Conservation (phyloP, 2,329 filamentous ascomycete genomes). For the Onygenales sp. region DNA sequence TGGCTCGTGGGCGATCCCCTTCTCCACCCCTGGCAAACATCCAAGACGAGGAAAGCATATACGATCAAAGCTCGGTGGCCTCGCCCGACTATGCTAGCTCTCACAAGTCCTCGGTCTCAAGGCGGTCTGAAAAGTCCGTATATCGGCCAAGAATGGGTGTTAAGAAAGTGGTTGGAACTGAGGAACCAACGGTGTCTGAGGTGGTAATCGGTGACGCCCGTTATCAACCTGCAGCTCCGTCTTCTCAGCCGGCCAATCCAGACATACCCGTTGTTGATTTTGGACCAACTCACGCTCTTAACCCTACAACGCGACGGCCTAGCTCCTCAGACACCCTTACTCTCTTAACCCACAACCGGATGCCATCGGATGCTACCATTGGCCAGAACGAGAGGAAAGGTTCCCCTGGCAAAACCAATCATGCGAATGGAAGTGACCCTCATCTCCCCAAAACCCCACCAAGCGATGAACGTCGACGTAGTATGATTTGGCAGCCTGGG, state of each 20-base stretch:
- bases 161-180: constrained; percentile 63
- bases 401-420: constrained; percentile 6
- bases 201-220: constrained; percentile 39
- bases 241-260: constrained; percentile 26
- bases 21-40: not conserved
- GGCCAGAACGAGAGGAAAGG: constrained; percentile 14
- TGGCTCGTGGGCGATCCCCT: constrained; percentile 13
- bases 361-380: constrained; percentile 24
- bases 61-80: constrained; percentile 53
- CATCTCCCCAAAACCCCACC: constrained; percentile 29
- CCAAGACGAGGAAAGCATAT: constrained; percentile 35
- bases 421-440: constrained; percentile 18
- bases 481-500: constrained; percentile 70
- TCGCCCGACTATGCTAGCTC: constrained; percentile 75
- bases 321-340: constrained; percentile 45
- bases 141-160: constrained; percentile 66
- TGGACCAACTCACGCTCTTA: constrained; percentile 69
- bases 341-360: constrained; percentile 22
- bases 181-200: constrained; percentile 34
- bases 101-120: constrained; percentile 42
- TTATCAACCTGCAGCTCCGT: constrained; percentile 27
- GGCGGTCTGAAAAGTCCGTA: constrained; percentile 29
- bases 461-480: constrained; percentile 49
- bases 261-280: constrained; percentile 73
- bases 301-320: constrained; percentile 45